Evolutionary conservation across 306 rosid genomes (phyloP).

Genomic region (Dalbergia cochinchinensis): DNA sequence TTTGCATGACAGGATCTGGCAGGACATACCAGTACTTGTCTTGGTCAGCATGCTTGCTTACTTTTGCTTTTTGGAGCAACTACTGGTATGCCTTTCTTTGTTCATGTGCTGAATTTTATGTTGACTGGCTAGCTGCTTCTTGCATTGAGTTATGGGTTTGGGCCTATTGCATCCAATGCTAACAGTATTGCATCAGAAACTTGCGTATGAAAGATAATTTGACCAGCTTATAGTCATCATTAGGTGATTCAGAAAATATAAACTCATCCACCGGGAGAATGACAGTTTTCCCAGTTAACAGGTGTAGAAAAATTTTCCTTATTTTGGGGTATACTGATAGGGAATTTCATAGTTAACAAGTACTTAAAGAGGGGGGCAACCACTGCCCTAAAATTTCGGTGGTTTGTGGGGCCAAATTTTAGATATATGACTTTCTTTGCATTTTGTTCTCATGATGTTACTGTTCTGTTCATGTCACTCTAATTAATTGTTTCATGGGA

Average conservation of each 20-base stretch:
- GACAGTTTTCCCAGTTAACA: constrained; percentile 16
- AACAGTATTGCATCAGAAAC: constrained; percentile 14
- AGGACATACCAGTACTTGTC: constrained; percentile 76
- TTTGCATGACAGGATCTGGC: constrained; percentile 78
- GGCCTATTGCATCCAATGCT: too few relatives aligned
- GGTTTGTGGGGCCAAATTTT: constrained; percentile 13
- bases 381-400: constrained; percentile 1
- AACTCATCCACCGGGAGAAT: constrained; percentile 15
- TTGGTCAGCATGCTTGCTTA: constrained; percentile 94
- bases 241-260: constrained; percentile 28
- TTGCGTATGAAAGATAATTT: constrained; percentile 22
- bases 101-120: constrained; percentile 17
- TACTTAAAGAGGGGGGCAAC: constrained; percentile 1
- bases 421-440: background rate
- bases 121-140: constrained; percentile 18
- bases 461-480: constrained; percentile 3
- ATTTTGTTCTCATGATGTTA: background rate
- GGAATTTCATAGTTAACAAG: background rate
- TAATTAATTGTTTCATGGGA: background rate
- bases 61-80: constrained; percentile 94
- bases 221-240: constrained; percentile 10
- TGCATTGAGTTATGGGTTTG: constrained; percentile 24
- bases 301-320: background rate
- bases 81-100: constrained; percentile 69
- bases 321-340: constrained; percentile 12